phyloP scores from a whole-genome alignment of 2,329 filamentous ascomycete genomes.

The Aaosphaeria pasadenensis region DNA sequence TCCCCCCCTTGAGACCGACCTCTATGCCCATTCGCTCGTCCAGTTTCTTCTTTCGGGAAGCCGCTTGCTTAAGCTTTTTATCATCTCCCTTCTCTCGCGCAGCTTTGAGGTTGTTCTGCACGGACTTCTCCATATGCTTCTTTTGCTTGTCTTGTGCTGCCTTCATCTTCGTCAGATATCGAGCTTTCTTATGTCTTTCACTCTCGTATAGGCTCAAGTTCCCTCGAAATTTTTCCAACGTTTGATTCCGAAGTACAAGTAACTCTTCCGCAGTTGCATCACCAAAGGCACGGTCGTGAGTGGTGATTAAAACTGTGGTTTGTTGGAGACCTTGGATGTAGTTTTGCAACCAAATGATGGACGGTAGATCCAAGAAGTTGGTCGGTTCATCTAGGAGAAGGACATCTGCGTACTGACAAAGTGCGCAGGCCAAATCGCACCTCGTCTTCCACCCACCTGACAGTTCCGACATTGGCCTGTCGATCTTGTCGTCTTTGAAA shows the following conservation, averaged over 20 bases:
- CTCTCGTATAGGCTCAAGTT: conserved; percentile 70
- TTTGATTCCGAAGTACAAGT: conserved; percentile 70
- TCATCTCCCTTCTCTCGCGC: conserved; percentile 77
- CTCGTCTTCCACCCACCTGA: conserved; percentile 62
- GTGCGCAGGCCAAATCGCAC: conserved; percentile 47
- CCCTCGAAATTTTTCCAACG: conserved; percentile 71
- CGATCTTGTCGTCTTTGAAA: conserved; percentile 62
- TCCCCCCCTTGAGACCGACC: conserved; percentile 65
- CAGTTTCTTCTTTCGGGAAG: conserved; percentile 78
- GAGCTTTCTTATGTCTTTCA: conserved; percentile 64
- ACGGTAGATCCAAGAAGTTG: conserved; percentile 79
- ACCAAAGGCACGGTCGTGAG: conserved; percentile 80
- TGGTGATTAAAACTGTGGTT: conserved; percentile 72
- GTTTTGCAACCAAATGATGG: conserved; percentile 80
- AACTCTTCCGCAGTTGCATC: conserved; percentile 73
- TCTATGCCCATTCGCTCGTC: conserved; percentile 78
- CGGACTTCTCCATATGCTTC: conserved; percentile 75
- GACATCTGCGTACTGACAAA: conserved; percentile 73
- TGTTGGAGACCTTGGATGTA: conserved; percentile 60
- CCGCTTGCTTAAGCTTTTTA: conserved; percentile 82
- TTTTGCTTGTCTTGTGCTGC: conserved; percentile 79
- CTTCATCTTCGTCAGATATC: conserved; percentile 70
- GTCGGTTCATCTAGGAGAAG: conserved; percentile 84
- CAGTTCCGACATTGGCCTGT: conserved; percentile 60
- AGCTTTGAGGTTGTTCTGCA: conserved; percentile 69